Conservation (phyloP, 1,284 basidiomycete species). For the Xanthoconium separans region DNA sequence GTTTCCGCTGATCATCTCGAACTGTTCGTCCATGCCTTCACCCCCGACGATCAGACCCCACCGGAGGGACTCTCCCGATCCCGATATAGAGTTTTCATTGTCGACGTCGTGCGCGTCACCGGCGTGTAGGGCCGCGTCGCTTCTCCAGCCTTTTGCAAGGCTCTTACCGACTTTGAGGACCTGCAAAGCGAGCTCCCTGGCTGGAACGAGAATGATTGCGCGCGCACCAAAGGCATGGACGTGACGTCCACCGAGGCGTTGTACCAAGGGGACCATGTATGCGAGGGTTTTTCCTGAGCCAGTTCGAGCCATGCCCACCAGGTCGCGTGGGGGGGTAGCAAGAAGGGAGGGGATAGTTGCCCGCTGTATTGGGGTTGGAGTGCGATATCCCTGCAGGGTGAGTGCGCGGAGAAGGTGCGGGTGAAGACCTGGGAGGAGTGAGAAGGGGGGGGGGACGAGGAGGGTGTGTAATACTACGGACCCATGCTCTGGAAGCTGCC, state of each 20-base stretch:
- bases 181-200: conserved; percentile 93
- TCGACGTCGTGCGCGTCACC: conserved; percentile 58
- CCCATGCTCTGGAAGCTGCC: conserved; percentile 90
- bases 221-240: conserved; percentile 81
- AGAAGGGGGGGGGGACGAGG: conserved; percentile 1
- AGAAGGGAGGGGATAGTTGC: conserved; percentile 87
- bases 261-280: conserved; percentile 91
- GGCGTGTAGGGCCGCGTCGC: conserved; percentile 56
- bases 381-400: conserved; percentile 90
- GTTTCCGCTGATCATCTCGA: conserved; percentile 91
- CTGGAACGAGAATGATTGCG: conserved; percentile 88
- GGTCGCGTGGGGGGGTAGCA: conserved; percentile 84
- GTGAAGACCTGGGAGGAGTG: conserved; percentile 63
- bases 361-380: conserved; percentile 96
- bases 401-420: conserved; percentile 84
- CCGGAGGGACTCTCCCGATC: conserved; percentile 66
- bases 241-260: conserved; percentile 83
- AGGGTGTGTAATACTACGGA: conserved; percentile 37
- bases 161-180: conserved; percentile 95
- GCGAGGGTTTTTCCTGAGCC: conserved; percentile 98
- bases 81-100: conserved; percentile 43
- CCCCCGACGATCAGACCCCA: conserved; percentile 98
- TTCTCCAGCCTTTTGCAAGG: conserved; percentile 76
- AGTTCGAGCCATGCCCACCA: conserved; percentile 98
- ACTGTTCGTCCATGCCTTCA: conserved; percentile 95